These are phyloP conservation scores for Chlamydomonas sp. DNA, from an alignment of 139 green algal species.

Conservation along the genomic window DNA sequence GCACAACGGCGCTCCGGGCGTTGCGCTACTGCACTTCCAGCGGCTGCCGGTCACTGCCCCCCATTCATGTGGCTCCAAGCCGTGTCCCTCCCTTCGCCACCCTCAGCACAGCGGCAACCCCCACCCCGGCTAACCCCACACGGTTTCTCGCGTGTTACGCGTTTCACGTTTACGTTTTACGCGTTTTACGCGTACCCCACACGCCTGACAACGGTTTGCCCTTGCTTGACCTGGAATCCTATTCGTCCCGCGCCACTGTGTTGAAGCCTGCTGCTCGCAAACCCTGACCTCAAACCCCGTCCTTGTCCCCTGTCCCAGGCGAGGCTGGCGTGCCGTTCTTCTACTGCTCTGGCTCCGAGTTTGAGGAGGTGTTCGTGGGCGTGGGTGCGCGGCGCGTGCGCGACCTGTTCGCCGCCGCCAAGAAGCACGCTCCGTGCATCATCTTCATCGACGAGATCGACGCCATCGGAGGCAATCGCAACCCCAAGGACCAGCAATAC, in stretches of 20 bases:
- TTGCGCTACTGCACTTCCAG: no score
- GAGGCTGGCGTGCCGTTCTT: conserved; percentile 99
- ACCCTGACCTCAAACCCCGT: not conserved
- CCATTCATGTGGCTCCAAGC: no score
- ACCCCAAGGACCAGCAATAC: conserved; percentile 91
- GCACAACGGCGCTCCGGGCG: no score
- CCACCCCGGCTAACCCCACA: no score
- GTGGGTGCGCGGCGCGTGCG: conserved; percentile 90
- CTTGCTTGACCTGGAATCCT: not conserved
- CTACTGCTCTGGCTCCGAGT: conserved; percentile 94
- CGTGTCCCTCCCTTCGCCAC: no score
- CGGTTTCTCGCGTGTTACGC: no score
- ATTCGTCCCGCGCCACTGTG: not conserved
- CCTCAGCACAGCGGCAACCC: no score
- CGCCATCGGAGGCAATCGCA: conserved; percentile 92
- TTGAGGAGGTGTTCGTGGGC: conserved; percentile 95
- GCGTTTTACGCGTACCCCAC: no score
- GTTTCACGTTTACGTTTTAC: no score
- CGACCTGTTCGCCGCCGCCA: conserved; percentile 85
- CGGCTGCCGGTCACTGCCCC: no score
- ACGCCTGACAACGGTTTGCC: not conserved
- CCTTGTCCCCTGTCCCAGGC: conserved; percentile 50
- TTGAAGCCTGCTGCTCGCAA: not conserved
- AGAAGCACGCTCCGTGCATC: conserved; percentile 93
- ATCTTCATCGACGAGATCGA: conserved; percentile 99